These are phyloP conservation scores for Silene uniflora DNA, from an alignment of 148 eudicot species.

Conservation along the genomic window DNA sequence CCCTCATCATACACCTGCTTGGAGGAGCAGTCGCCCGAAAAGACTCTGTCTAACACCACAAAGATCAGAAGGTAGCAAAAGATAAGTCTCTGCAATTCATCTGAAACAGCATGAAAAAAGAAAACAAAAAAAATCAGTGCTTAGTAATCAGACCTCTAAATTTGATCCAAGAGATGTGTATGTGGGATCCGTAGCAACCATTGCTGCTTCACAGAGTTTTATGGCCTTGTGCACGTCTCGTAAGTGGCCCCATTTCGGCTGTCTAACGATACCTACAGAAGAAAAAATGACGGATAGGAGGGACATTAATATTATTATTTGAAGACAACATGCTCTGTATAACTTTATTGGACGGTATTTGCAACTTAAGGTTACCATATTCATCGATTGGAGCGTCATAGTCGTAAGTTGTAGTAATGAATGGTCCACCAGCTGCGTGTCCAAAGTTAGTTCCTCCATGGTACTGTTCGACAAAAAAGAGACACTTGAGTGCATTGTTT, in stretches of 20 bases:
- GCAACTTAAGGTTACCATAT: constrained; percentile 49
- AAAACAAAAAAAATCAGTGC: not conserved
- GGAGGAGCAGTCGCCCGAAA: too few relatives aligned
- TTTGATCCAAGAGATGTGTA: constrained; percentile 60
- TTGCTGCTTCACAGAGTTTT: constrained; percentile 85
- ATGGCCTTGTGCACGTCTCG: constrained; percentile 83
- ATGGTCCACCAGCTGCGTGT: constrained; percentile 77
- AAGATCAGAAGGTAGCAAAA: too few relatives aligned
- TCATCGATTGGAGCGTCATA: constrained; percentile 98
- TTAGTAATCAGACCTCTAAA: constrained; percentile 51
- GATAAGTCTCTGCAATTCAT: too few relatives aligned
- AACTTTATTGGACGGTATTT: too few relatives aligned
- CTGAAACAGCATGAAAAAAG: not conserved
- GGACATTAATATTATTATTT: too few relatives aligned
- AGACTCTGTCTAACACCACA: too few relatives aligned
- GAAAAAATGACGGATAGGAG: not conserved
- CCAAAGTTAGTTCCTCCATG: constrained; percentile 99
- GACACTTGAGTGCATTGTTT: constrained; percentile 3
- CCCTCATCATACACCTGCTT: too few relatives aligned
- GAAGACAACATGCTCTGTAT: too few relatives aligned
- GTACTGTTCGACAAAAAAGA: constrained; percentile 60
- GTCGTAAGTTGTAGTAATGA: constrained; percentile 80
- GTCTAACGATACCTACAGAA: constrained; percentile 51
- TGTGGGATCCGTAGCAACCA: constrained; percentile 80
- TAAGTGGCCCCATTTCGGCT: constrained; percentile 95